Percentiles rank a stretch among this genome's conserved stretches.
These are phyloP conservation scores for Plasmodium adleri DNA, from an alignment of 169 alveolate species.

Conservation along the genomic window DNA sequence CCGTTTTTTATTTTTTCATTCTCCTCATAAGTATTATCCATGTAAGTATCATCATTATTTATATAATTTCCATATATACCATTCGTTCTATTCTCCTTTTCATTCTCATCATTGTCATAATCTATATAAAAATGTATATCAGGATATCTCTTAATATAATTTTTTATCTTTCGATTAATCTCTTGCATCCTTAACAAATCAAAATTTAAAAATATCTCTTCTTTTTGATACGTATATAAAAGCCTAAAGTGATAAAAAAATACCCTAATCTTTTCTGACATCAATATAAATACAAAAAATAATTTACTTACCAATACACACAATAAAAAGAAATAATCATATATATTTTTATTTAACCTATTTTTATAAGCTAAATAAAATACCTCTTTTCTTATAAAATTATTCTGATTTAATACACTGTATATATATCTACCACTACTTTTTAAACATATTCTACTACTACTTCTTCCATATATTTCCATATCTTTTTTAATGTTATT, in stretches of 20 bases:
- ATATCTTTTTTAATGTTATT: neutral
- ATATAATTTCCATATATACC: neutral
- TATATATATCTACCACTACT: conserved; percentile 5
- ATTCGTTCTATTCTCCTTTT: conserved; percentile 16
- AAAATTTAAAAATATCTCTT: conserved; percentile 67
- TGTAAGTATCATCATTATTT: neutral
- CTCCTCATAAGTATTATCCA: neutral
- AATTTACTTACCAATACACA: conserved; percentile 66
- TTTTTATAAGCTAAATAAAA: conserved; percentile 23
- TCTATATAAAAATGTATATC: conserved; percentile 73
- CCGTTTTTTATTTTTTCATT: neutral
- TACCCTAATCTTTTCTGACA: conserved; percentile 65
- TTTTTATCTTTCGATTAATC: conserved; percentile 58
- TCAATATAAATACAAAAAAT: conserved; percentile 56
- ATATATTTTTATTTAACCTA: conserved; percentile 42
- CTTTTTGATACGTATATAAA: conserved; percentile 34
- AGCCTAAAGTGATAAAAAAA: conserved; percentile 73
- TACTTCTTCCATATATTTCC: conserved; percentile 8
- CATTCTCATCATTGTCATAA: conserved; percentile 45
- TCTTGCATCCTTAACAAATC: conserved; percentile 74
- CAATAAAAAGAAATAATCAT: conserved; percentile 66
- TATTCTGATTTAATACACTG: conserved; percentile 42
- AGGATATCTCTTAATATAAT: conserved; percentile 67
- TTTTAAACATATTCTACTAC: conserved; percentile 19
- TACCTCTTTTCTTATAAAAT: conserved; percentile 32